Base-by-base conservation (phyloP, 768 basidiomycete species). In the Lactarius hatsudake region DNA sequence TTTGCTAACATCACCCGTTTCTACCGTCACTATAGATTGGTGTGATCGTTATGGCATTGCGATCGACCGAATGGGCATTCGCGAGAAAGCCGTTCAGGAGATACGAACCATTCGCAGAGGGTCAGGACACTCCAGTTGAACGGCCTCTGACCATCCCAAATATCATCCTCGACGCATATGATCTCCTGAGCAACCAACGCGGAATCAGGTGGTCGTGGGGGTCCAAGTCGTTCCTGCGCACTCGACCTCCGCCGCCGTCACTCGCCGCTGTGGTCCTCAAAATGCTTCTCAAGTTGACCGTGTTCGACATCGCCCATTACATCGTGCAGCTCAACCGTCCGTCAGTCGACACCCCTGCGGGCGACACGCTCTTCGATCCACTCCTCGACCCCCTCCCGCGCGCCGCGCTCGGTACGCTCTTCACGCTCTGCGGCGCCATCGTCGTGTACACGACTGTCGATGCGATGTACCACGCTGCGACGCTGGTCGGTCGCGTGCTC, bases 401-500 rank as follows among this genome's bases (percentile, higher is more conserved):
- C n/a, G 36, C 26, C 23, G 38, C 45, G 30, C 48, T 51, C 12
- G 51, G 62, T 18, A 17, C 40, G 1, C 26, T 68, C 55, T 17
- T 70, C 55, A 34, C 63, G 12, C 32, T 67, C 43, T 59, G 63
- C 38, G 30, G 48, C 20, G 72, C 56, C 18, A 8, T 63, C 8
- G 32, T 64, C 60, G 45, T 72, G 5, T 71, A 67, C 56, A 56
- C 43, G 43, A 32, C 65, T 12, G 60, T 72, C 45, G 64, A 64
- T 36, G 63, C 66, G 53, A 15, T 57, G 45, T 77, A 78, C 56
- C 64, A 73, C 36, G 3, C 75, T 57, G 59, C 65, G 17, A 74
- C 71, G 6, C 45, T 77, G 32, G 8, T 69, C 3, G 71, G 73
- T 32, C 45, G 79, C 26, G 54, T 73, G 23, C 17, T 79, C 18